phyloP scores from a whole-genome alignment of 1,284 basidiomycete species.

The Rhodotorula sp. region DNA sequence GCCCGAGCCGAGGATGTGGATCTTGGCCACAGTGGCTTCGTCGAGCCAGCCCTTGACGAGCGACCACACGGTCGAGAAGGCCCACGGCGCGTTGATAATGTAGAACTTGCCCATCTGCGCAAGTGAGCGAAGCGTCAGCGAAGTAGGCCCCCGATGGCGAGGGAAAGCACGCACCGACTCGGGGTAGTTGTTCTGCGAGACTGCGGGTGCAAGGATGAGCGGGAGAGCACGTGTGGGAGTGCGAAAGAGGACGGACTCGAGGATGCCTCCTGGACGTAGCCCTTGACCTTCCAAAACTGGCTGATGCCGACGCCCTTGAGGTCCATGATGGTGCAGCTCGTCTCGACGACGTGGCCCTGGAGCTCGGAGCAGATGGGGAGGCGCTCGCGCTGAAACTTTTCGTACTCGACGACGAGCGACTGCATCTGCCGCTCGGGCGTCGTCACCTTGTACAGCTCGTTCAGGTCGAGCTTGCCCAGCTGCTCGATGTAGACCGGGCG shows the following conservation, averaged over 20 bases:
- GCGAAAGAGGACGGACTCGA: slow-evolving; percentile 61
- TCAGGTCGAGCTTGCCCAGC: slow-evolving; percentile 85
- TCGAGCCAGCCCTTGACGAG: slow-evolving; percentile 94
- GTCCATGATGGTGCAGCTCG: slow-evolving; percentile 98
- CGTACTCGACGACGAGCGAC: slow-evolving; percentile 90
- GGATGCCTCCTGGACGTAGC: slow-evolving; percentile 80
- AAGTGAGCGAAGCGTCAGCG: too few relatives aligned
- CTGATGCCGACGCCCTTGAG: slow-evolving; percentile 76
- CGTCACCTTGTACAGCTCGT: slow-evolving; percentile 76
- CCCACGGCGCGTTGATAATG: slow-evolving; percentile 68
- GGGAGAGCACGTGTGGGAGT: rapidly evolving
- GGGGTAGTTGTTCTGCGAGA: slow-evolving; percentile 47
- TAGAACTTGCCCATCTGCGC: slow-evolving; percentile 53
- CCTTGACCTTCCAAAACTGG: slow-evolving; percentile 88
- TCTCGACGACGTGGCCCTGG: slow-evolving; percentile 85
- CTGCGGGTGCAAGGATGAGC: slow-evolving; percentile 12
- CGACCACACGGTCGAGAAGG: slow-evolving; percentile 85
- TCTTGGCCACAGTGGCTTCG: slow-evolving; percentile 90
- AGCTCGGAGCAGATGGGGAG: slow-evolving; percentile 78
- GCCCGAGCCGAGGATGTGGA: slow-evolving; percentile 71
- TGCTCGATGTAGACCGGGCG: slow-evolving; percentile 94
- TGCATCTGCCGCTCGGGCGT: slow-evolving; percentile 86
- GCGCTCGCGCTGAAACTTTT: slow-evolving; percentile 76
- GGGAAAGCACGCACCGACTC: slow-evolving; percentile 38
- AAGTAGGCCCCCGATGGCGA: too few relatives aligned